These are phyloP conservation scores for Xylaria cubensis DNA, from an alignment of 495 filamentous ascomycete genomes.

Conservation along the genomic window DNA sequence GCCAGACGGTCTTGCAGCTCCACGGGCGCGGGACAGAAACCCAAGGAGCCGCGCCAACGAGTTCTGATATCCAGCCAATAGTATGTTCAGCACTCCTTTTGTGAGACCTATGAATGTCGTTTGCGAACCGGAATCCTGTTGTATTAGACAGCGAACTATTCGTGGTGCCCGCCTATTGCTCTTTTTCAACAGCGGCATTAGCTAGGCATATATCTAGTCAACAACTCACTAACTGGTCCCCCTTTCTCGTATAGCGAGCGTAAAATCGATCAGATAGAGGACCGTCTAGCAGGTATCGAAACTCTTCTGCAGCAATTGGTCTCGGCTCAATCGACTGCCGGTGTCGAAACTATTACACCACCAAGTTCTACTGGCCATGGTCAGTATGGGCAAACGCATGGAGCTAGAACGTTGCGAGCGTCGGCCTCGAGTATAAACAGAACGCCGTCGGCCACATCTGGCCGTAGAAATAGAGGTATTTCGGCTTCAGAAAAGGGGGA, in stretches of 20 bases:
- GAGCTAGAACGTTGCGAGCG: constrained; percentile 4
- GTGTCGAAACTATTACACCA: background rate
- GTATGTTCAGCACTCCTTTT: constrained; percentile 46
- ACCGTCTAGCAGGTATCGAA: constrained; percentile 66
- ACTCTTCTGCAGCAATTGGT: constrained; percentile 52
- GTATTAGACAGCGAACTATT: background rate
- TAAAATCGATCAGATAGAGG: constrained; percentile 72
- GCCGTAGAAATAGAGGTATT: constrained; percentile 16
- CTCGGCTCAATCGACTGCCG: constrained; percentile 36
- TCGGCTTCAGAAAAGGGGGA: constrained; percentile 18
- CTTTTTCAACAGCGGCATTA: background rate
- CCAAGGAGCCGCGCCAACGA: constrained; percentile 64
- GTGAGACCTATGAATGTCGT: background rate
- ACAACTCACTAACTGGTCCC: constrained; percentile 5
- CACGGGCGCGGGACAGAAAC: constrained; percentile 64
- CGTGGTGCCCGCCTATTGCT: background rate
- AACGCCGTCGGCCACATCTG: constrained; percentile 26
- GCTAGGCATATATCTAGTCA: background rate
- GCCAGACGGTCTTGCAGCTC: constrained; percentile 63
- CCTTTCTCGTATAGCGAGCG: constrained; percentile 57
- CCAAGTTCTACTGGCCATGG: constrained; percentile 9
- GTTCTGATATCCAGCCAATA: constrained; percentile 75
- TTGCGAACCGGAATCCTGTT: background rate
- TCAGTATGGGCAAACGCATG: background rate
- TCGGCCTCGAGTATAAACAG: constrained; percentile 26